Base-by-base conservation (phyloP, 116 monocot species). In the Phalaenopsis hybrid region DNA sequence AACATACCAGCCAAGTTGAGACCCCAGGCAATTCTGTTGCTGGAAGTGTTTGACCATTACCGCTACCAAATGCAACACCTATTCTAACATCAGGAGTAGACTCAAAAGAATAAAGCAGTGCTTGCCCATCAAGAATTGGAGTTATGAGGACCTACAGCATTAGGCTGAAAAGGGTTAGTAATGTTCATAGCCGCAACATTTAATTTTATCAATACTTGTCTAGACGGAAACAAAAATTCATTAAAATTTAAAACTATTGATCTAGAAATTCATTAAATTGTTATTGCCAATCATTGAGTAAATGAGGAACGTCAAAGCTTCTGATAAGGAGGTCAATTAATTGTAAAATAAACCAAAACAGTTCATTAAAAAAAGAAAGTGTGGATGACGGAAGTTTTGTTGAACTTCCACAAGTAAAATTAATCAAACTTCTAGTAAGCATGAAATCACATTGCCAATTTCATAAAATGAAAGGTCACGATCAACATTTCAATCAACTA, bases 11-110 rank as follows among this genome's bases (percentile, higher is more conserved):
- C 95, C 95, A 98, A 81, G 84, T 83, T 78, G 94, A 87, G 57
- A 98, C 95, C 48, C 95, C 98, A 76, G 98, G 98, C 6, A 98
- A 78, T 88, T 95, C 98, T 75, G 93, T 98, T 79, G 93, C 90
- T 10, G 97, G 97, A 81, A 94, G 85, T 67, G 91, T 81, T 86
- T 93, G 94, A 81, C 88, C 89, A 68, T 89, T 89, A 73, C 91
- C 92, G 10, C 94, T 88, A 81, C 98, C 98, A 86, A 98, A 98
- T 79, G 87, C 93, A 82, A 98, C 91, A 75, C 90, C 93, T 79
- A 98, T 75, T 79, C 88, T 88, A 52, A 98, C 85, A 76, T 98
- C 95, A 37, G 98, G 98, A 82, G 89, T 88, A 52, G 93, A 91
- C 61, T 95, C 98, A 86, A 98, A 98, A 46, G 98, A 95, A 83